phyloP scores from a whole-genome alignment of 2,329 filamentous ascomycete species.

The Alternaria metachromatica region DNA sequence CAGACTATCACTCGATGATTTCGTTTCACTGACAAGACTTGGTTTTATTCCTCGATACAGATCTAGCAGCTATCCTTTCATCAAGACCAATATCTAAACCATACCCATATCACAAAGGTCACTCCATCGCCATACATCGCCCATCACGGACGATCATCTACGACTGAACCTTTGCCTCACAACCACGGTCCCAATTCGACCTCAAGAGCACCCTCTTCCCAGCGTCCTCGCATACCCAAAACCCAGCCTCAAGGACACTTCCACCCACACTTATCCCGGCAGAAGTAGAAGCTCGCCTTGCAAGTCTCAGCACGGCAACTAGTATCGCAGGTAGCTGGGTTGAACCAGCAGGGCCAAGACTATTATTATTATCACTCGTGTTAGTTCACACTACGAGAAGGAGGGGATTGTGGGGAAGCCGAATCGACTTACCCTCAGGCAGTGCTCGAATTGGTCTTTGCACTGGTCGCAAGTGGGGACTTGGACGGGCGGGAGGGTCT shows the following conservation, averaged over 20 bases:
- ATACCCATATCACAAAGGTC: not conserved
- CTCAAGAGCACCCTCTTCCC: not conserved
- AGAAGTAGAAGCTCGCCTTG: not conserved
- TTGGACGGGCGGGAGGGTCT: not conserved
- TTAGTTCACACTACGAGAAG: no score
- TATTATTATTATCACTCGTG: not conserved
- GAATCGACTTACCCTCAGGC: not conserved
- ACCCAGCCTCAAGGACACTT: not conserved
- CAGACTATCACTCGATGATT: not conserved
- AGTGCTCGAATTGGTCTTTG: not conserved
- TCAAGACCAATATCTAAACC: not conserved
- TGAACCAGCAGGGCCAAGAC: not conserved
- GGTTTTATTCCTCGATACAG: not conserved
- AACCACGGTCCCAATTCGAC: not conserved
- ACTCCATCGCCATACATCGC: not conserved
- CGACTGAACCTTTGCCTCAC: not conserved
- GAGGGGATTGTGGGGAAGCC: no score
- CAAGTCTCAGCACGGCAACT: not conserved
- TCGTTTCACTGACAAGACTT: not conserved
- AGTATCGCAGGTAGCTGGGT: not conserved
- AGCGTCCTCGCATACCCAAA: not conserved
- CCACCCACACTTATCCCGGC: constrained; percentile 26
- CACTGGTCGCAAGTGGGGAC: not conserved
- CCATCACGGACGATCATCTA: rapidly evolving
- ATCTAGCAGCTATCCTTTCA: not conserved